Base-by-base conservation (phyloP, 352 stramenopile genomes). In the Globisporangium polare region DNA sequence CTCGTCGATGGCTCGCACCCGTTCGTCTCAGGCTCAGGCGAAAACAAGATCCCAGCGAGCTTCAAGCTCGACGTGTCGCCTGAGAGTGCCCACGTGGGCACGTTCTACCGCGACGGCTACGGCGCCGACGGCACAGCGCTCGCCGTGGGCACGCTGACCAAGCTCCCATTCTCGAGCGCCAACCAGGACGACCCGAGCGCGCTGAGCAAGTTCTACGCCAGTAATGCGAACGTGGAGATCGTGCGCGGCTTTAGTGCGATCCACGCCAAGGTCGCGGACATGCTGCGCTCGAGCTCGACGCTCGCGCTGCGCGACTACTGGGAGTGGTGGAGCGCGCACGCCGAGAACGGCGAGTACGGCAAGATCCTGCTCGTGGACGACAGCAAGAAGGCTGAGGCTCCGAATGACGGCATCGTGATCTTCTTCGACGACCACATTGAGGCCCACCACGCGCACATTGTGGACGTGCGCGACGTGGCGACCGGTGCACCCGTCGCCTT, bases 341-440 rank as follows among this genome's bases (percentile, higher is more conserved):
- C 80, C 29, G 86, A 95, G 61, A 62, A 73, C 42, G 74, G 69
- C 35, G 80, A 91, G 61, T 93, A 90, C 64, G 86, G 86, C 53
- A 95, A 92, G 62, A 58, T 92, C 27, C 64, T 93, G 60, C 64
- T 94, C 0, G 62, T 94, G 12, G 64, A 86, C 13, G 37, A 58
- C 31, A 33, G 39, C 39, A 20, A 35, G 52, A 33, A 33, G 65
- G 79, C 0, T n/a, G 22, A 51, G 6, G n/a, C n/a, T n/a, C n/a
- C n/a, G n/a, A 24, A 60, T 12, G 60, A 58, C 5, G 53, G 68
- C 10, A 33, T 72, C 22, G 53, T 54, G 24, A 69, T 90, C 29
- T 94, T 92, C 62, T 87, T 92, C 60, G 85, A 94, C 54, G 83
- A 94, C 59, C 85, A 94, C 61, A 86, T 94, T 46, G 81, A 94